phyloP scores from a whole-genome alignment of 768 basidiomycete genomes.

The Suillus spraguei region DNA sequence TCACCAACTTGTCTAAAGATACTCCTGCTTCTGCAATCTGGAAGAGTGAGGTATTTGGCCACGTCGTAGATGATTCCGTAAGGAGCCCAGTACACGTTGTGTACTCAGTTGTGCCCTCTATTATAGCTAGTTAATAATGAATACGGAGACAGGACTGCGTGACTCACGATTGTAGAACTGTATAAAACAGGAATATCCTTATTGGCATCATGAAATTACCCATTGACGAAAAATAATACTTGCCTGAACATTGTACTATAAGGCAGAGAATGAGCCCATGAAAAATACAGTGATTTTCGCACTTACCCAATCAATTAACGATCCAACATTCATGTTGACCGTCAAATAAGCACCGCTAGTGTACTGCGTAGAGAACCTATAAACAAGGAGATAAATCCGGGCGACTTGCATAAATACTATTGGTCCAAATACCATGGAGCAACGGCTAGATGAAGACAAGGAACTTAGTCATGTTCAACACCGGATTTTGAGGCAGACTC shows the following conservation, averaged over 20 bases:
- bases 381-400: neutral
- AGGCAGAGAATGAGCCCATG: neutral
- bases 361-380: constrained; percentile 40
- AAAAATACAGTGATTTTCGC: neutral
- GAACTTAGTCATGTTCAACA: neutral
- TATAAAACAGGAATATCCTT: constrained; percentile 17
- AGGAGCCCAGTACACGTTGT: constrained; percentile 42
- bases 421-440: constrained; percentile 40
- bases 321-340: constrained; percentile 41
- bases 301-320: constrained; percentile 47
- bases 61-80: constrained; percentile 39
- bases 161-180: constrained; percentile 46
- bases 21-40: constrained; percentile 58
- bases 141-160: neutral
- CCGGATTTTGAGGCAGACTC: constrained; percentile 31
- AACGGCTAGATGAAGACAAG: constrained; percentile 33
- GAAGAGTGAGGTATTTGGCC: constrained; percentile 48
- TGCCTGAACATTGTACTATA: constrained; percentile 21
- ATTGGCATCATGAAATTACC: neutral
- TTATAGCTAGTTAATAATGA: neutral
- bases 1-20: constrained; percentile 63
- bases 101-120: constrained; percentile 42
- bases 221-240: constrained; percentile 3
- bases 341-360: constrained; percentile 41
- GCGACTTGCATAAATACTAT: neutral